Evolutionary conservation across 164 flowering plant genomes (phyloP).

Genomic region (Magnolia changhungtana): DNA sequence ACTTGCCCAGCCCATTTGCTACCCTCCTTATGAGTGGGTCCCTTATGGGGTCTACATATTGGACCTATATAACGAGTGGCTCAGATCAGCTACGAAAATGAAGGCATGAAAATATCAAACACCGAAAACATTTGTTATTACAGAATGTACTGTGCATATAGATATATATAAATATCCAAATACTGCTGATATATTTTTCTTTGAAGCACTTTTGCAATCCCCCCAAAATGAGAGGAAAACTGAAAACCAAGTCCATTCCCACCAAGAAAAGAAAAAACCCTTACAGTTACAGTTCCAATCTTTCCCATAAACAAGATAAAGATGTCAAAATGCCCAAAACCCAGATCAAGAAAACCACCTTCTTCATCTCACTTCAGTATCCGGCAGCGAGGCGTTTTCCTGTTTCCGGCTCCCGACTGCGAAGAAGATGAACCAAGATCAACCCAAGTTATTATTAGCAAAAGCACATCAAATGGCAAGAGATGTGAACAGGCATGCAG

Average conservation of each 20-base stretch:
- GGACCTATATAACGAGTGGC: no score
- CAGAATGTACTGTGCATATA: no score
- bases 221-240: not conserved
- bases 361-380: conserved; percentile 3
- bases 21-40: no score
- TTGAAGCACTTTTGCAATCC: not conserved
- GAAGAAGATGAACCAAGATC: not conserved
- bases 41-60: no score
- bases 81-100: no score
- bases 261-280: not conserved
- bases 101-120: no score
- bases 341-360: not conserved
- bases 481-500: not conserved
- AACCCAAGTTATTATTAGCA: not conserved
- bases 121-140: no score
- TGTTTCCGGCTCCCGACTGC: conserved; percentile 3
- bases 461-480: not conserved
- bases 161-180: not conserved
- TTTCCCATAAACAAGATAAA: not conserved
- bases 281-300: not conserved
- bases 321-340: not conserved
- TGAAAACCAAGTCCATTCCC: not conserved
- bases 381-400: not conserved
- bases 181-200: not conserved
- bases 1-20: no score